Conservation (phyloP, 345 rosid species). For the Pseudoturritis turrita region DNA sequence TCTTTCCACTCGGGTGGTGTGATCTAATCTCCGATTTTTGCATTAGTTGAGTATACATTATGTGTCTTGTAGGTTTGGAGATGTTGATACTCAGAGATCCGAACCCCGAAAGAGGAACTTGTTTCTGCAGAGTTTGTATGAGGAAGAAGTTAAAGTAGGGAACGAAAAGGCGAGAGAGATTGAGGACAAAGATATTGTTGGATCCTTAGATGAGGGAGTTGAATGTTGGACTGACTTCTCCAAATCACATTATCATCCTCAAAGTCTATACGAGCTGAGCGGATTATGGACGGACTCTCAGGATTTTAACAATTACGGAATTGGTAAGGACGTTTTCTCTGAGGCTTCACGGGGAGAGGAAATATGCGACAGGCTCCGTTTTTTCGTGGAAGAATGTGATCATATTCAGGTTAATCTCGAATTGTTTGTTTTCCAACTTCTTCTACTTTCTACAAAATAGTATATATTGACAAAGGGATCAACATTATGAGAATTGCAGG, state of each 20-base stretch:
- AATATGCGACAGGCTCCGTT: slow-evolving; percentile 71
- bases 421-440: background rate
- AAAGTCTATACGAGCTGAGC: slow-evolving; percentile 60
- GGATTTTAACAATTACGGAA: slow-evolving; percentile 74
- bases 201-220: slow-evolving; percentile 56
- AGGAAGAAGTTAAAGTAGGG: slow-evolving; percentile 41
- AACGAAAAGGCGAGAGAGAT: slow-evolving; percentile 39
- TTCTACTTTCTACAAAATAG: background rate
- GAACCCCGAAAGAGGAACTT: slow-evolving; percentile 62
- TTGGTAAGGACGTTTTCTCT: slow-evolving; percentile 67
- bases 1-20: background rate
- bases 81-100: slow-evolving; percentile 50
- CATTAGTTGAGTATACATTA: background rate
- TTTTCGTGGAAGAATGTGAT: slow-evolving; percentile 90
- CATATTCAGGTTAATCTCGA: slow-evolving; percentile 61
- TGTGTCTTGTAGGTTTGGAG: slow-evolving; percentile 55
- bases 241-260: slow-evolving; percentile 85
- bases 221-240: slow-evolving; percentile 92
- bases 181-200: slow-evolving; percentile 68
- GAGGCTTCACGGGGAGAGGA: slow-evolving; percentile 66
- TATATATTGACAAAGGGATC: background rate
- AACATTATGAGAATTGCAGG: slow-evolving; percentile 37
- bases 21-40: background rate
- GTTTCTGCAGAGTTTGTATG: slow-evolving; percentile 72
- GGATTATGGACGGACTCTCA: slow-evolving; percentile 58